Evolutionary conservation across 1,284 basidiomycete species (phyloP), one percentile per base, ranked within the genome.

Genomic region (Cutaneotrichosporon cavernicola): DNA sequence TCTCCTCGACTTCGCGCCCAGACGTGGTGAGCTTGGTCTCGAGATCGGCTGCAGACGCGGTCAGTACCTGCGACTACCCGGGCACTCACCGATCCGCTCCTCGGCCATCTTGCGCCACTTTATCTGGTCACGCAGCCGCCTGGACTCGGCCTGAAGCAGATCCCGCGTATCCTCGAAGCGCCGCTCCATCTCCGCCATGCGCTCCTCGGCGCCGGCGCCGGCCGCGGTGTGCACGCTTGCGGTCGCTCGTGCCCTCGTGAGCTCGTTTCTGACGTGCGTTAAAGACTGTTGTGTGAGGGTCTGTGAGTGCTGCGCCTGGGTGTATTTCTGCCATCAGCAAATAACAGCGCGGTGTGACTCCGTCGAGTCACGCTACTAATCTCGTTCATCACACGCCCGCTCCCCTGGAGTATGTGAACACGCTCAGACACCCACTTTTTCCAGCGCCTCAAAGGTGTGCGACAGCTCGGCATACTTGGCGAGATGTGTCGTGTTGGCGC

Each of bases 101-200:
- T 79, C 77, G 2, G 76, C 76, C 58, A 73, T 65, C 46, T 69
- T 71, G 52, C 73, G 65, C 60, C 73, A 76, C 56, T 73, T 67
- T 46, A 62, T 49, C 61, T 91, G 89, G 47, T 88, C 80, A 60
- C 86, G 85, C 5, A 89, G 86, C 40, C 88, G 84, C 61, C 89
- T 86, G 7, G 85, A 81, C 70, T 94, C 91, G 58, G 84, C 85
- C 60, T 90, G 88, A 30, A 89, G 84, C 74, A 94, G 90, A 76
- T 96, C 91, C 64, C 87, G 87, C 72, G 91, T 84, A 74, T 97
- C 94, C 57, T 97, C 91, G 70, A 92, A 79, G 22, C 87, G 85
- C 56, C 70, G 72, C 58, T 79, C 78, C 1, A 69, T 70, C 9
- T 77, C 76, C 5, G 63, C 49, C n/a, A 93, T 73, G 21, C 86